Evolutionary conservation across 305 asterid genomes (phyloP), one percentile per base, ranked within the genome.

Genomic region (Fraxinus angustifolia): DNA sequence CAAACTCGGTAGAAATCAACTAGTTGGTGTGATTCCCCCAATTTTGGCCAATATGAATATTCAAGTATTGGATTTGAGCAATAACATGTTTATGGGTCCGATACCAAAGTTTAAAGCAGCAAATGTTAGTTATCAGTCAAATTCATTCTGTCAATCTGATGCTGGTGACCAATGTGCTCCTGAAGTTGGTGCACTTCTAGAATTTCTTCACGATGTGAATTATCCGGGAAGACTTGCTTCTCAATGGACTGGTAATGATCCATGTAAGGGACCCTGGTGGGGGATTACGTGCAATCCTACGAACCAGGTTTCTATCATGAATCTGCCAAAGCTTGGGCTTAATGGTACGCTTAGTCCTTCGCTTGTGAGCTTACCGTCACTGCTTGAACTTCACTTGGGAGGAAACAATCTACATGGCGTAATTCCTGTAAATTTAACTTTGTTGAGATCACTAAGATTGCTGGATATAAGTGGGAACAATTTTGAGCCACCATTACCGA

Each of bases 31-130:
- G 77, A 84, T 94, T 74, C 98, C 98, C 2, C 77, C 83, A 3
- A 78, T 90, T 78, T 85, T 94, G 87, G 97, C 94, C 8, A 12
- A 78, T 80, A 81, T 94, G 91, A 80, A 81, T 53, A 88, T 94
- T 38, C 76, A 74, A 6, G 40, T 73, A 0, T 73, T 94, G 84
- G 86, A 94, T 86, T 87, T 94, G 89, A 92, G 90, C 82, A 93
- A 94, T 75, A 94, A 94, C 78, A 89, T 87, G 93, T 85, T 94
- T 1, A 93, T 94, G 97, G 98, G 98, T 31, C 87, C 96, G 1
- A 86, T 93, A 7, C 98, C 98, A 5, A 84, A 86, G 81, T 93
- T 94, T 45, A 88, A 81, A 82, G 78, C 93, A 48, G 83, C 73
- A 58, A 86, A 88, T 78, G 94, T 80, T 48, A 78, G 91, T 26